Evolutionary conservation across 2,329 filamentous ascomycete species (phyloP), one percentile per base, ranked within the genome.

Genomic region (Sporothrix dimorphospora): DNA sequence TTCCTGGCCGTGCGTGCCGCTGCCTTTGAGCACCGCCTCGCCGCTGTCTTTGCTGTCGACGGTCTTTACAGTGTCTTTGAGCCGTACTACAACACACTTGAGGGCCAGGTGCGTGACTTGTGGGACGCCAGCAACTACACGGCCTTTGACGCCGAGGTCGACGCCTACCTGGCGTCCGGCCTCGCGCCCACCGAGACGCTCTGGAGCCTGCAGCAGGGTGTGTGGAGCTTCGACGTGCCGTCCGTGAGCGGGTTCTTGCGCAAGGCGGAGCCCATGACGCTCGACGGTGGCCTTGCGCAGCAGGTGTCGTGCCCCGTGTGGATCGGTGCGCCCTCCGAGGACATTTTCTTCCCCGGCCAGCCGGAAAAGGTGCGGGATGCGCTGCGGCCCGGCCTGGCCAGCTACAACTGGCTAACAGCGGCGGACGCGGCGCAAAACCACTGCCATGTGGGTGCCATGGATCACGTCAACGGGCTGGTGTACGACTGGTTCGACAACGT

Each of bases 11-110:
- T 81, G 1, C 80, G 82, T 4, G 83, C 82, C 0, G 83, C 83
- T 0, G 82, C 82, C 0, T 83, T 82, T 73, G 83, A 85, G 72
- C 80, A 78, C 66, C 81, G 83, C 1, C 73, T 85, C 11, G 77
- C 79, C 0, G 83, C 83, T 0, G 76, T 80, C 5, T 76, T 84
- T 65, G 77, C 79, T 45, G 77, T 83, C 34, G 83, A 83, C 73
- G 83, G 82, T 2, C 72, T 85, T 3, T 82, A 76, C 73, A 76
- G 76, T 71, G 74, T 78, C 21, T 65, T 69, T 19, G 72, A 76
- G 38, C 73, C 75, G 3, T 75, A 75, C 61, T 40, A 45, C 38
- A 40, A 51, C n/a, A 7, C 55, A 12, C 49, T 69, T 9, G 12
- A 30, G 7, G 24, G 30, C 3, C 30, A 40, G n/a, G 14, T 63